phyloP scores from a whole-genome alignment of 169 alveolate genomes.

The Cryptosporidium felis region DNA sequence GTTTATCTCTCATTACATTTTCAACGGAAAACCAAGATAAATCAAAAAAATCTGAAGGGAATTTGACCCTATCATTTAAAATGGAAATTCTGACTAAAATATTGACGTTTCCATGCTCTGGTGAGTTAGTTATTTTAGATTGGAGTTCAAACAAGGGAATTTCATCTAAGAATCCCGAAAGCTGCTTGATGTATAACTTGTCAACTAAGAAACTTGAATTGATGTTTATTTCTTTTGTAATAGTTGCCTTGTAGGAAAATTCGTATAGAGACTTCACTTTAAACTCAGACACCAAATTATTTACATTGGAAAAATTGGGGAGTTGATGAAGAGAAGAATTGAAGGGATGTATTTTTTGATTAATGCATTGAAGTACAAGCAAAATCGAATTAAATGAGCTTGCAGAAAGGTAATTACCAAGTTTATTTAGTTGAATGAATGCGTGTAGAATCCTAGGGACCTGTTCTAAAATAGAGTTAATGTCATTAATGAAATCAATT shows the following conservation, averaged over 20 bases:
- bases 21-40: conserved; percentile 23
- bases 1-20: neutral
- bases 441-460: conserved; percentile 85
- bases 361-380: conserved; percentile 69
- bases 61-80: neutral
- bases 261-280: conserved; percentile 1
- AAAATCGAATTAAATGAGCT: conserved; percentile 70
- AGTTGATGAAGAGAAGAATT: conserved; percentile 20
- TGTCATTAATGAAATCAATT: conserved; percentile 87
- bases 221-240: conserved; percentile 9
- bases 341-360: conserved; percentile 73
- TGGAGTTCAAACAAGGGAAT: conserved; percentile 27
- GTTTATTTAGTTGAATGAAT: conserved; percentile 79
- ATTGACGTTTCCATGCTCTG: neutral
- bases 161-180: neutral
- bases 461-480: conserved; percentile 85
- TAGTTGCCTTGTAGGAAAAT: neutral
- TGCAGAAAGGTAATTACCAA: conserved; percentile 57
- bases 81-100: neutral
- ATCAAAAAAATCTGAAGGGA: conserved; percentile 11
- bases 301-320: neutral
- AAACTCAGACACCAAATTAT: neutral
- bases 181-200: neutral
- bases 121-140: neutral
- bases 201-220: neutral